Percentiles rank a stretch among this genome's conserved stretches.
Conservation (phyloP, 768 basidiomycete genomes). For the Lepiota brunneoincarnata region DNA sequence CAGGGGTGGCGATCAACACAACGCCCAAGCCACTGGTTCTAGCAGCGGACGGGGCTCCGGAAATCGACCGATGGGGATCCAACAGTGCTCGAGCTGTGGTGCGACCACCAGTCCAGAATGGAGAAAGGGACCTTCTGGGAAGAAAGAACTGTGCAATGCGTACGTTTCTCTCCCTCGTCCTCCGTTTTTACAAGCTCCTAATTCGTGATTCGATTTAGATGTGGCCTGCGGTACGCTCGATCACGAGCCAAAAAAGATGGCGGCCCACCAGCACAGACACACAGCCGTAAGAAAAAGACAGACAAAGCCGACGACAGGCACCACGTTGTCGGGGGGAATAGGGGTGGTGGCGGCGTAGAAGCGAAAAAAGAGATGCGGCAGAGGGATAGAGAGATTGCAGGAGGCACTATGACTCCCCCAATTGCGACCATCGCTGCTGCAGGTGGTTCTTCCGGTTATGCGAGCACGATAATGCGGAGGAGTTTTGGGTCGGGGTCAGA, state of each 20-base stretch:
- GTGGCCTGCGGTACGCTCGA: conserved; percentile 83
- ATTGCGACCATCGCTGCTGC: conserved; percentile 10
- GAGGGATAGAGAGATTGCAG: background rate
- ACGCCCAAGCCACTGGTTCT: conserved; percentile 31
- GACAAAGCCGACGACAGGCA: conserved; percentile 1
- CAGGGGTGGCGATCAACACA: conserved; percentile 36
- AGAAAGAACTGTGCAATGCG: conserved; percentile 93
- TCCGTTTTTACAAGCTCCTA: conserved; percentile 11
- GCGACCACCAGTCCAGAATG: conserved; percentile 84
- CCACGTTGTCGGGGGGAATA: conserved; percentile 6
- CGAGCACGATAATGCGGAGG: conserved; percentile 5
- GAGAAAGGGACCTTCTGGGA: conserved; percentile 88
- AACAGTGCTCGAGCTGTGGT: conserved; percentile 78
- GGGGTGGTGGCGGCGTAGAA: conserved; percentile 10
- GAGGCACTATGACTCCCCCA: conserved; percentile 7
- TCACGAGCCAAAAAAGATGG: conserved; percentile 89
- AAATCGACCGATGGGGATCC: conserved; percentile 71
- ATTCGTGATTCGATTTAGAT: conserved; percentile 39
- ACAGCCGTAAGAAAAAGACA: conserved; percentile 65
- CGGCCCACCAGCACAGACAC: conserved; percentile 43
- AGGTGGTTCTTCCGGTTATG: conserved; percentile 7
- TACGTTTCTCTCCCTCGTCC: conserved; percentile 38
- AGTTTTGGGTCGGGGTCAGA: conserved; percentile 10
- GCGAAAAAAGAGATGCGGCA: conserved; percentile 32
- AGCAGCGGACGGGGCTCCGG: conserved; percentile 37